Evolutionary conservation across 495 filamentous ascomycete genomes (phyloP).

Genomic region (Haplographium delicatum): DNA sequence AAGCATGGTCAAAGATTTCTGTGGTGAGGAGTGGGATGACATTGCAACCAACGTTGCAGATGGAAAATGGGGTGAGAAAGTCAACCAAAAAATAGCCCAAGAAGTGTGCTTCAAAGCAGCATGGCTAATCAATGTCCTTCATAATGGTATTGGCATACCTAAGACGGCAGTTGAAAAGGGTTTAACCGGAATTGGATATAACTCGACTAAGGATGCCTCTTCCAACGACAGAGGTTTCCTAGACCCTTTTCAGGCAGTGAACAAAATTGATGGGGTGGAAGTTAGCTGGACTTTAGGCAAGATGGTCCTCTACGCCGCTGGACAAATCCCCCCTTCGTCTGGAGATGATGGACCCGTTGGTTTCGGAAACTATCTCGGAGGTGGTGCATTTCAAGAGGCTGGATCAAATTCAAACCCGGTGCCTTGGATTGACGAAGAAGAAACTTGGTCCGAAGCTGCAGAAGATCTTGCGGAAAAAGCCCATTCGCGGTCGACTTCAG

Average conservation of each 20-base stretch:
- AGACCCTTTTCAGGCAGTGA: conserved; percentile 85
- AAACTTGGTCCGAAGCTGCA: conserved; percentile 48
- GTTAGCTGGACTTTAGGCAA: conserved; percentile 99
- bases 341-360: conserved; percentile 66
- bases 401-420: conserved; percentile 52
- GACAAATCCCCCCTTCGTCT: conserved; percentile 64
- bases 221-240: conserved; percentile 76
- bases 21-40: conserved; percentile 70
- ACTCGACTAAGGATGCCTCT: conserved; percentile 69
- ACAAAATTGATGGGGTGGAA: conserved; percentile 88
- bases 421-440: conserved; percentile 44
- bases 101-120: conserved; percentile 97
- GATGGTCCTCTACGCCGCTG: conserved; percentile 94
- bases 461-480: conserved; percentile 61
- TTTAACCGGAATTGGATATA: conserved; percentile 43
- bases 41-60: conserved; percentile 62
- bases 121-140: conserved; percentile 94
- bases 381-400: conserved; percentile 66
- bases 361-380: conserved; percentile 73
- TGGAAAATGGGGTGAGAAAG: conserved; percentile 69
- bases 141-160: conserved; percentile 92
- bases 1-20: conserved; percentile 76
- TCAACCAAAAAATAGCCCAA: conserved; percentile 65
- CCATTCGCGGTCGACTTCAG: conserved; percentile 57
- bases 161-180: conserved; percentile 74